Evolutionary conservation across 306 rosid species (phyloP), one percentile per base, ranked within the genome.

Genomic region (Sechiopsis laciniata): DNA sequence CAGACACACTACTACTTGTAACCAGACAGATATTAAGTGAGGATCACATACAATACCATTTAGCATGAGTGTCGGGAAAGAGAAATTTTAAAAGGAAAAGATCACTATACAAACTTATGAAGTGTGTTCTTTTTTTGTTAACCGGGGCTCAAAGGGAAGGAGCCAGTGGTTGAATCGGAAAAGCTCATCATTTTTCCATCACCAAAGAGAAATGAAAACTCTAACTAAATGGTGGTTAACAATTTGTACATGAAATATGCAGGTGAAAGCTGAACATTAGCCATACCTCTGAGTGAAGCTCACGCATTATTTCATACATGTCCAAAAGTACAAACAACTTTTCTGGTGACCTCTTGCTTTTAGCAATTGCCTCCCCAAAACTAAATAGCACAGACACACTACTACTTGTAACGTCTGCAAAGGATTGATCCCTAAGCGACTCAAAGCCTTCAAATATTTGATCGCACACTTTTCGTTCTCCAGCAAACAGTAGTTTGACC

Each of bases 231-330:
- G 16, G 2, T 63, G 7, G 14, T 15, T 15, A 60, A 60, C 66
- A 24, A 14, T 17, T 7, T 15, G 48, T 35, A 64, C 50, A n/a
- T 63, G 50, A 22, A 32, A 15, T 16, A 6, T 40, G 55, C 45
- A 73, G 60, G 42, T 75, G 79, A 55, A 70, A 15, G 15, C 7
- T 22, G 19, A 60, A 50, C 2, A 62, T 60, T 16, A 24, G 26
- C 55, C 75, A 79, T 78, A 94, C 99, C 99, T 94, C 96, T 10
- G 92, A 81, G 77, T 94, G 97, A 72, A 94, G 97, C 87, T 94
- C 97, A 74, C 87, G 88, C 97, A 94, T 91, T 80, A 91, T 94
- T 83, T 94, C 99, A 72, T 91, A 94, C 96, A 94, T 94, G 84
- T 94, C 99, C 85, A 94, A 75, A 65, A 94, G 97, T 58, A 94